phyloP scores from a whole-genome alignment of 495 filamentous ascomycete species.

The Emericellopsis terricola region DNA sequence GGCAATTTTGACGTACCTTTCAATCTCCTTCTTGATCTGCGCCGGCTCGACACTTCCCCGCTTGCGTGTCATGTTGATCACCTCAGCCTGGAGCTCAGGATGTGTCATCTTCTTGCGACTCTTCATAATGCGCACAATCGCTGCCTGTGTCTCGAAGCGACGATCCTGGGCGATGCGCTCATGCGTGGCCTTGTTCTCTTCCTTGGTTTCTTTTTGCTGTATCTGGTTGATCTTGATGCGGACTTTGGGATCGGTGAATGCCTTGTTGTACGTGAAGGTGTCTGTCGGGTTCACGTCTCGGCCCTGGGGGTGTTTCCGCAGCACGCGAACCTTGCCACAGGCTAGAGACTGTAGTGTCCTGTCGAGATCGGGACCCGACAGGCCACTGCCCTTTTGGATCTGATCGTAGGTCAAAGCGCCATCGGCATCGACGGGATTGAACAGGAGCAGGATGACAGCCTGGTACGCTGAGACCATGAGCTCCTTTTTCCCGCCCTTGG shows the following conservation, averaged over 20 bases:
- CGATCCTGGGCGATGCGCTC: slow-evolving; percentile 75
- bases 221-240: slow-evolving; percentile 98
- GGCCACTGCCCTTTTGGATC: slow-evolving; percentile 48
- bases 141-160: slow-evolving; percentile 91
- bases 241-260: slow-evolving; percentile 65
- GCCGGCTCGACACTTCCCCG: slow-evolving; percentile 65
- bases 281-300: slow-evolving; percentile 61
- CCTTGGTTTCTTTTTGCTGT: slow-evolving; percentile 77
- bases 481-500: slow-evolving; percentile 55
- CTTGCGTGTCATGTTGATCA: slow-evolving; percentile 72
- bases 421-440: slow-evolving; percentile 47
- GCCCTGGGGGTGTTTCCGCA: slow-evolving; percentile 71
- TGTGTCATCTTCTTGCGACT: slow-evolving; percentile 73
- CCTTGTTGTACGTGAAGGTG: slow-evolving; percentile 59
- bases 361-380: slow-evolving; percentile 53
- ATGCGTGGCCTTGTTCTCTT: slow-evolving; percentile 84
- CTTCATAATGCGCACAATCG: slow-evolving; percentile 97
- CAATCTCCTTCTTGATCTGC: slow-evolving; percentile 93
- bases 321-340: slow-evolving; percentile 72
- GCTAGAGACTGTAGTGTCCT: slow-evolving; percentile 90
- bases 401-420: slow-evolving; percentile 44
- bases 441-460: slow-evolving; percentile 79
- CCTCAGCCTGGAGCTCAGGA: slow-evolving; percentile 62
- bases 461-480: slow-evolving; percentile 78
- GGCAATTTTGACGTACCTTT: slow-evolving; percentile 43